Evolutionary conservation across 1,139 yeast genomes (phyloP).

Genomic region (Zhuliangozyma blackwelliae): DNA sequence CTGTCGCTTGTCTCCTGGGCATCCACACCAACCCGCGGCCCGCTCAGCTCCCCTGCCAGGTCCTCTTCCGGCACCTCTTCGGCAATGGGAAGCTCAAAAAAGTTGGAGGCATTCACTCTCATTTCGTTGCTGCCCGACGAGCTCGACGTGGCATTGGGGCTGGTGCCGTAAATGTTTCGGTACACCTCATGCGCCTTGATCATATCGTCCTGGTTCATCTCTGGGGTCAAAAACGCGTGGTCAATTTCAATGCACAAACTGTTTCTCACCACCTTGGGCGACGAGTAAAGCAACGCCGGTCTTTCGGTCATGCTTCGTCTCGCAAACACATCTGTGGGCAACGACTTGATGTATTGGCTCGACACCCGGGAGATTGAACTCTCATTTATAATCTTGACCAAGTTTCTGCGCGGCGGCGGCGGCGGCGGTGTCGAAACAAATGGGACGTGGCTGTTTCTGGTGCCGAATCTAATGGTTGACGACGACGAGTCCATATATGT

Average conservation of each 20-base stretch:
- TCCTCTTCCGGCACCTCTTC: slow-evolving; percentile 1
- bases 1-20: no score
- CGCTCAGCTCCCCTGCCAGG: no score
- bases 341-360: neutral
- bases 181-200: slow-evolving; percentile 8
- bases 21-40: no score
- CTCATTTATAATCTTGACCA: slow-evolving; percentile 5
- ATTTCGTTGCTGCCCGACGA: neutral
- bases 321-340: no score
- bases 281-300: no score
- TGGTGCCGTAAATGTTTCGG: slow-evolving; percentile 10
- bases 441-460: no score
- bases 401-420: neutral
- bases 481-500: slow-evolving; percentile 2
- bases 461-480: neutral
- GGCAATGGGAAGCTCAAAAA: neutral
- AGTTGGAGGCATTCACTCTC: neutral
- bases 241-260: slow-evolving; percentile 12
- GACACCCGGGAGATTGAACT: slow-evolving; percentile 2
- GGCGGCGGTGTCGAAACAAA: neutral
- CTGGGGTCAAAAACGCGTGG: slow-evolving; percentile 19
- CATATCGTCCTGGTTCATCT: slow-evolving; percentile 11
- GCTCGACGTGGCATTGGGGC: slow-evolving; percentile 6
- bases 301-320: no score
- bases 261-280: no score